phyloP scores from a whole-genome alignment of 768 basidiomycete species.

The Tricholoma furcatifolium region DNA sequence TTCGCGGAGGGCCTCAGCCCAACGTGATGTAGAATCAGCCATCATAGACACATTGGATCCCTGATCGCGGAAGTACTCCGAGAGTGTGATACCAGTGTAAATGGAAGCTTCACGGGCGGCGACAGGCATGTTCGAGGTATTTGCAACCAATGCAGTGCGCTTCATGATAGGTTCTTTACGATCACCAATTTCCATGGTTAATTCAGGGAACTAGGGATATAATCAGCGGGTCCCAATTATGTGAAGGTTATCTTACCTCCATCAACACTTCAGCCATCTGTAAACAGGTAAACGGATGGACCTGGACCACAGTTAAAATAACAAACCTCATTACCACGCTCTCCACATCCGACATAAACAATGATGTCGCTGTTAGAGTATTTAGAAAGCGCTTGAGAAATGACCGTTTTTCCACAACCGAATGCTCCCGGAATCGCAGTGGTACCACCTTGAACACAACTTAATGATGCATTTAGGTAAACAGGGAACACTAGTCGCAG shows the following conservation, averaged over 20 bases:
- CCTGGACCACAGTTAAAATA: constrained; percentile 13
- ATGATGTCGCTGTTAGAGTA: constrained; percentile 99
- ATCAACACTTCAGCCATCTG: constrained; percentile 98
- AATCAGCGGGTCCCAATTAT: constrained; percentile 2
- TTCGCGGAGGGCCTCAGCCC: constrained; percentile 99
- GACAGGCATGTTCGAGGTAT: constrained; percentile 99
- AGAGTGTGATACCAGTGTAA: constrained; percentile 98
- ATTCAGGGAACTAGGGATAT: constrained; percentile 68
- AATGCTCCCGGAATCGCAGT: constrained; percentile 99
- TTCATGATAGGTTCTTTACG: constrained; percentile 99
- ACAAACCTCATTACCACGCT: constrained; percentile 91
- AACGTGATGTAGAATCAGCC: constrained; percentile 98
- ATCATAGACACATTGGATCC: constrained; percentile 98
- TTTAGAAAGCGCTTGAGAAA: constrained; percentile 96
- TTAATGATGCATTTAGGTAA: constrained; percentile 23
- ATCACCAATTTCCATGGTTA: constrained; percentile 88
- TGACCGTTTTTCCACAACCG: constrained; percentile 98
- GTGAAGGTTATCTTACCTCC: constrained; percentile 56
- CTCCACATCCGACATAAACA: constrained; percentile 98
- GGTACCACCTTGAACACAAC: constrained; percentile 95
- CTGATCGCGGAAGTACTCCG: constrained; percentile 99
- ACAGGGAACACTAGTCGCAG: background rate
- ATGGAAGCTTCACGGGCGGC: constrained; percentile 99
- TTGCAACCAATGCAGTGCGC: constrained; percentile 96
- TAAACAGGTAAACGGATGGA: constrained; percentile 8